These are phyloP conservation scores for Aspergillus ochraceus DNA, from an alignment of 2,329 filamentous ascomycete genomes.

Conservation along the genomic window DNA sequence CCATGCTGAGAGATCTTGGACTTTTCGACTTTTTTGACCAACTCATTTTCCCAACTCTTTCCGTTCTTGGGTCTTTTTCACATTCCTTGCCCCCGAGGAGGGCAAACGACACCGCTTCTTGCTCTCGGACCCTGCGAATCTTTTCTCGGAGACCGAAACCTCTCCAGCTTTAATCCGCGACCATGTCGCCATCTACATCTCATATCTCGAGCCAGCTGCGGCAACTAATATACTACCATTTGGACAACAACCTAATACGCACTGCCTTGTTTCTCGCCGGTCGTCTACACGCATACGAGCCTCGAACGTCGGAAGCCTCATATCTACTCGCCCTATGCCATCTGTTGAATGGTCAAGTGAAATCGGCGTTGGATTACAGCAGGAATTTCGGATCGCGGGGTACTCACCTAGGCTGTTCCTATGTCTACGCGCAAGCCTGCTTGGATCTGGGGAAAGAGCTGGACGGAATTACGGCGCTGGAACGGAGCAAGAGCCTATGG, in stretches of 20 bases:
- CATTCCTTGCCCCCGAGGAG: constrained; percentile 11
- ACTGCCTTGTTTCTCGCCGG: constrained; percentile 95
- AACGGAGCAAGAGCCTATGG: constrained; percentile 79
- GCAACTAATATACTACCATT: constrained; percentile 68
- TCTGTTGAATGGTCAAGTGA: constrained; percentile 76
- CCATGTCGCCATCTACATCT: constrained; percentile 57
- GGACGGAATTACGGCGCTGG: constrained; percentile 79
- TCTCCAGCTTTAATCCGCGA: constrained; percentile 10
- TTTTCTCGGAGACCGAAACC: background rate
- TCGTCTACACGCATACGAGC: constrained; percentile 79
- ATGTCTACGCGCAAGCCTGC: constrained; percentile 88
- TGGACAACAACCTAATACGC: constrained; percentile 85
- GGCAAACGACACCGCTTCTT: constrained; percentile 14
- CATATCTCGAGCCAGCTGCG: constrained; percentile 62
- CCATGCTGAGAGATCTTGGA: background rate
- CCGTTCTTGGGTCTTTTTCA: background rate
- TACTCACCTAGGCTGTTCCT: constrained; percentile 80
- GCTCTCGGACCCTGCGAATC: constrained; percentile 3
- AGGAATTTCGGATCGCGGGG: constrained; percentile 70
- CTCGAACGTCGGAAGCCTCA: constrained; percentile 73
- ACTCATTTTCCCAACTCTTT: background rate
- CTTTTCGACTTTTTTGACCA: background rate
- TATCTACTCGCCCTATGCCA: constrained; percentile 85
- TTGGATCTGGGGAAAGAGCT: constrained; percentile 74
- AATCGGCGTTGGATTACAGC: constrained; percentile 81